Evolutionary conservation across 441 rosid species (phyloP).

Genomic region (Daphne laureola): DNA sequence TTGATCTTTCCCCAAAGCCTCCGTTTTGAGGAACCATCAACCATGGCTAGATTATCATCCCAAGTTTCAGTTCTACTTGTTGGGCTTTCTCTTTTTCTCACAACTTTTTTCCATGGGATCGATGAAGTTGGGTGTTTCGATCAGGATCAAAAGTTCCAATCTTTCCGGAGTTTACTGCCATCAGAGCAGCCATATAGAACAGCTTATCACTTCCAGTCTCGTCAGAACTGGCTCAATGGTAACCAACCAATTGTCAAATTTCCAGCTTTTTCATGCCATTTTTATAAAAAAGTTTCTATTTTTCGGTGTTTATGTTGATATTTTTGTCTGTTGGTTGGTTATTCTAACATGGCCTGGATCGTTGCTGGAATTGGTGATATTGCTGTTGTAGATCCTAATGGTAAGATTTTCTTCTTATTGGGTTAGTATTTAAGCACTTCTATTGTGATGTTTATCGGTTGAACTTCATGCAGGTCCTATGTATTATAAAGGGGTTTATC

Average conservation of each 20-base stretch:
- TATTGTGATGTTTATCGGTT: not conserved
- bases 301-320: not conserved
- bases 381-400: conserved; percentile 50
- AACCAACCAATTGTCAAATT: not conserved
- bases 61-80: conserved; percentile 8
- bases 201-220: conserved; percentile 52
- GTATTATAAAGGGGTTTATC: conserved; percentile 47
- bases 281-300: not conserved
- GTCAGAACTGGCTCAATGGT: conserved; percentile 60
- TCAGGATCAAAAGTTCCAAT: conserved; percentile 3
- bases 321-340: conserved; percentile 9
- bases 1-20: too few relatives aligned
- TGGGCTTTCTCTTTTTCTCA: conserved; percentile 18
- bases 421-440: not conserved
- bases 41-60: too few relatives aligned
- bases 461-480: conserved; percentile 28
- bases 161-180: conserved; percentile 5
- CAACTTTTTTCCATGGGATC: conserved; percentile 12
- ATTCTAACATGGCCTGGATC: not conserved
- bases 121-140: conserved; percentile 1
- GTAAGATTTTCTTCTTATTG: conserved; percentile 22
- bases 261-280: not conserved
- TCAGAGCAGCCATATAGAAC: conserved; percentile 32
- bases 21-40: too few relatives aligned
- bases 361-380: conserved; percentile 7